Evolutionary conservation across 2,329 filamentous ascomycete genomes (phyloP).

Genomic region (Calycina herbarum): DNA sequence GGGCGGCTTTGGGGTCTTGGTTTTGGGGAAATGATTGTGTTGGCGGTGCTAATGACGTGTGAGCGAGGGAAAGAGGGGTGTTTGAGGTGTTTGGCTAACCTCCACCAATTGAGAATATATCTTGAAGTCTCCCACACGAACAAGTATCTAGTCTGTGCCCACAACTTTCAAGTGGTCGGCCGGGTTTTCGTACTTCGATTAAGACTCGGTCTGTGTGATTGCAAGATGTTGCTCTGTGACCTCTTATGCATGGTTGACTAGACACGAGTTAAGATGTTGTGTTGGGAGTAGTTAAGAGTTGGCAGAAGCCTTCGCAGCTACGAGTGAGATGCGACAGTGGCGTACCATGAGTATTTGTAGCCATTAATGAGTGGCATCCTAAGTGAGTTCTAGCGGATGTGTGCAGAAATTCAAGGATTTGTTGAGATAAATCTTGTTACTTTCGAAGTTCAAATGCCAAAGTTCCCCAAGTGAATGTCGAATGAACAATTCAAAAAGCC

Average conservation of each 20-base stretch:
- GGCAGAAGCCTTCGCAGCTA: not conserved
- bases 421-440: not conserved
- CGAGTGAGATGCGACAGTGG: not conserved
- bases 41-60: not conserved
- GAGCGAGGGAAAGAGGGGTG: not conserved
- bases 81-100: constrained; percentile 4
- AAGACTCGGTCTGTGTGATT: constrained; percentile 31
- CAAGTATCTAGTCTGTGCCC: constrained; percentile 31
- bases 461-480: not conserved
- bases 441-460: not conserved
- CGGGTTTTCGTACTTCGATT: constrained; percentile 34
- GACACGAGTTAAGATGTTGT: constrained; percentile 1
- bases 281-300: not conserved
- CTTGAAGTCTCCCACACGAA: constrained; percentile 27
- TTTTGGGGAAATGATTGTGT: not conserved
- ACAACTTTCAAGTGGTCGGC: constrained; percentile 33
- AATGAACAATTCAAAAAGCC: not conserved
- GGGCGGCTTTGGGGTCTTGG: not conserved
- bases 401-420: not conserved
- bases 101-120: constrained; percentile 21
- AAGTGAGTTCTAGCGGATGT: not conserved
- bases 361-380: constrained; percentile 36
- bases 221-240: constrained; percentile 34
- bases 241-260: constrained; percentile 35
- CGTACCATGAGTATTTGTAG: constrained; percentile 35